Percentiles rank a stretch among this genome's conserved stretches.
These are phyloP conservation scores for Aspergillus quadrilineatus DNA, from an alignment of 2,329 filamentous ascomycete genomes.

Conservation along the genomic window DNA sequence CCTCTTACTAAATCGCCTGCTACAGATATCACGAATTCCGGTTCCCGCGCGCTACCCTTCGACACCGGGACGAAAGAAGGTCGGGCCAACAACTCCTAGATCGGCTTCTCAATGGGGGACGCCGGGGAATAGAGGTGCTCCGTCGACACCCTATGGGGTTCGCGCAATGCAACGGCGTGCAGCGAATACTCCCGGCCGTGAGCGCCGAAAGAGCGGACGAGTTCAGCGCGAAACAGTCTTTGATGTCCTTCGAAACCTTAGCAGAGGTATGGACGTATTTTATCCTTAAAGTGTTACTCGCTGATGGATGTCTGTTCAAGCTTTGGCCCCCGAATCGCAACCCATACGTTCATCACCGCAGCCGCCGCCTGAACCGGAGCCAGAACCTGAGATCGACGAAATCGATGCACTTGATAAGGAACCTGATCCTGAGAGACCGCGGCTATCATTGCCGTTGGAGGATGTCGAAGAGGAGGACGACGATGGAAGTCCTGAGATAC, in stretches of 20 bases:
- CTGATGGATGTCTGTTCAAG: constrained; percentile 27
- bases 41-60: constrained; percentile 32
- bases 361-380: constrained; percentile 24
- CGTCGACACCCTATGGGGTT: constrained; percentile 57
- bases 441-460: constrained; percentile 49
- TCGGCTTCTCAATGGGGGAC: constrained; percentile 35
- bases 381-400: constrained; percentile 29
- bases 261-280: constrained; percentile 44
- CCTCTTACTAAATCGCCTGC: not conserved
- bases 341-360: constrained; percentile 50
- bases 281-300: not conserved
- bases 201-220: constrained; percentile 51
- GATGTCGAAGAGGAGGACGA: constrained; percentile 47
- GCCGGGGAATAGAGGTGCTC: constrained; percentile 39
- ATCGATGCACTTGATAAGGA: constrained; percentile 52
- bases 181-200: constrained; percentile 51
- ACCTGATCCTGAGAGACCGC: constrained; percentile 43
- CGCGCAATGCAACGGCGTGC: constrained; percentile 56
- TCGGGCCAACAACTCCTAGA: constrained; percentile 31
- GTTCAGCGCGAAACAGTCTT: constrained; percentile 56
- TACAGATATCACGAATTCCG: constrained; percentile 37
- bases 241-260: constrained; percentile 54
- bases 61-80: constrained; percentile 35
- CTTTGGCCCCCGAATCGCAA: constrained; percentile 51
- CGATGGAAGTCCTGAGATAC: constrained; percentile 40